These are phyloP conservation scores for Ophiocordyceps unilateralis DNA, from an alignment of 2,329 filamentous ascomycete species.

Conservation along the genomic window DNA sequence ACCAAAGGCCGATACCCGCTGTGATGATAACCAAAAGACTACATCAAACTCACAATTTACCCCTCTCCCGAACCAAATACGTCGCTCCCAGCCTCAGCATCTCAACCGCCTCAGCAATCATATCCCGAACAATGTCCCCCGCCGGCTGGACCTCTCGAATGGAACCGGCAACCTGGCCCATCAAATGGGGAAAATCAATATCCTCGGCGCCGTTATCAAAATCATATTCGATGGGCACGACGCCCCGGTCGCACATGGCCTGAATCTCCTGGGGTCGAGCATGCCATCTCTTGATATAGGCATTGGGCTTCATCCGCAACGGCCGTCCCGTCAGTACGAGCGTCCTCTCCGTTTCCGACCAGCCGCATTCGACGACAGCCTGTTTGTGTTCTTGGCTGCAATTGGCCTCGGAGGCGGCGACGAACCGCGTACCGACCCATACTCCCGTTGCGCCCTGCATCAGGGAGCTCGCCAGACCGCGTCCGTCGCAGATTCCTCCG, in stretches of 20 bases:
- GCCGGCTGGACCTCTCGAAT: constrained; percentile 68
- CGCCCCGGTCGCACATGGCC: constrained; percentile 55
- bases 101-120: constrained; percentile 61
- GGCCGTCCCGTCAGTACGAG: constrained; percentile 71
- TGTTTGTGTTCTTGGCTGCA: constrained; percentile 72
- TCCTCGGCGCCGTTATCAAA: constrained; percentile 60
- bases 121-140: constrained; percentile 69
- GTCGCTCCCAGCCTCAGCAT: constrained; percentile 44
- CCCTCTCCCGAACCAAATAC: constrained; percentile 33
- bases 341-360: constrained; percentile 67
- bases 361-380: constrained; percentile 62
- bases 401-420: constrained; percentile 65
- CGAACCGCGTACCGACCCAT: constrained; percentile 90
- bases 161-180: constrained; percentile 81
- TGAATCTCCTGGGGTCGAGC: constrained; percentile 55
- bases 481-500: constrained; percentile 71
- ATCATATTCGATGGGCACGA: constrained; percentile 71
- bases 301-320: constrained; percentile 63
- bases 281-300: constrained; percentile 74
- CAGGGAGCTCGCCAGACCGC: constrained; percentile 61
- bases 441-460: constrained; percentile 81
- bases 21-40: too few relatives aligned
- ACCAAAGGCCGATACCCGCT: too few relatives aligned
- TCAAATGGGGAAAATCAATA: constrained; percentile 72
- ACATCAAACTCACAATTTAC: constrained; percentile 18